Percentiles rank a stretch among this genome's conserved stretches.
phyloP scores from a whole-genome alignment of 75 land plant species.

The Isoetes taiwanensis region DNA sequence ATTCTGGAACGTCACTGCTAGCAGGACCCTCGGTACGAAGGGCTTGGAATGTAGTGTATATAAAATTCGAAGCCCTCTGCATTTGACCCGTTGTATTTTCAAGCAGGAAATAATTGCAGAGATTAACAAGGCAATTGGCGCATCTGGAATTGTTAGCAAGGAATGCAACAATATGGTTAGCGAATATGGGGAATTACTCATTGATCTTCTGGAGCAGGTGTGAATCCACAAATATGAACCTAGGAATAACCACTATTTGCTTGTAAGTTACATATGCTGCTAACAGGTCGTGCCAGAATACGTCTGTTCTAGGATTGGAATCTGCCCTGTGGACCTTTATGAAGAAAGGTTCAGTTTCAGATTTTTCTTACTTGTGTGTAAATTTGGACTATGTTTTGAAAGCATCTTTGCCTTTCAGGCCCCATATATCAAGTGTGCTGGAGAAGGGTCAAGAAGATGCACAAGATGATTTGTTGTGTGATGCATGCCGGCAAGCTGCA shows the following conservation, averaged over 20 bases:
- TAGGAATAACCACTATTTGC: neutral
- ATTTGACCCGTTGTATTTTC: neutral
- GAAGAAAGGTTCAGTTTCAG: too few relatives aligned
- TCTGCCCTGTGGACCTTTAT: slow-evolving; percentile 32
- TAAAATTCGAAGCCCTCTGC: neutral
- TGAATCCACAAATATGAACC: neutral
- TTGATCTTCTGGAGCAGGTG: slow-evolving; percentile 57
- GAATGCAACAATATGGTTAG: slow-evolving; percentile 67
- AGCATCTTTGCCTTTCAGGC: slow-evolving; percentile 10
- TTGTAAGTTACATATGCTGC: neutral
- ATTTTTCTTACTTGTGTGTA: too few relatives aligned
- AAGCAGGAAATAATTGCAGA: slow-evolving; percentile 55
- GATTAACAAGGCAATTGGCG: slow-evolving; percentile 92
- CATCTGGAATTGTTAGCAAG: slow-evolving; percentile 66
- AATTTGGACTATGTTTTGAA: neutral
- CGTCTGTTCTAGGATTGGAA: slow-evolving; percentile 60
- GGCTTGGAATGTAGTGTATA: neutral
- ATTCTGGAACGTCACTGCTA: slow-evolving; percentile 5
- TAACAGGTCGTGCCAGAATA: slow-evolving; percentile 47
- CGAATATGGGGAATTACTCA: slow-evolving; percentile 63
- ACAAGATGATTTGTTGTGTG: neutral
- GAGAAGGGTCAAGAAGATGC: neutral
- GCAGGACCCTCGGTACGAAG: neutral
- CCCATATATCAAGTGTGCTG: neutral
- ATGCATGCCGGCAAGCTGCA: neutral